Base-by-base conservation (phyloP, 1,139 yeast genomes). In the Blastobotrys illinoisensis region DNA sequence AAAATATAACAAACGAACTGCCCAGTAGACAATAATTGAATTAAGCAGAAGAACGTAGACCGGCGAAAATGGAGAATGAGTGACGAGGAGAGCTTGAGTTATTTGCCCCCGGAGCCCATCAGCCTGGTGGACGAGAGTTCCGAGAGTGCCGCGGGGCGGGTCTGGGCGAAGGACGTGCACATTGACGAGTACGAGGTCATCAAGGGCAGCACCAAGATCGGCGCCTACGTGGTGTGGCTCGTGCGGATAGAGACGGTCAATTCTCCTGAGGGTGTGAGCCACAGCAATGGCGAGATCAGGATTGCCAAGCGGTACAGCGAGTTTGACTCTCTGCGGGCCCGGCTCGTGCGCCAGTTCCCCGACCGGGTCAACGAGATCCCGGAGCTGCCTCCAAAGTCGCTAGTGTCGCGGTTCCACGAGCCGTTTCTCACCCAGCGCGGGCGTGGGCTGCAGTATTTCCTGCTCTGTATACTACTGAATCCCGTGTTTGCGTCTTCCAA, bases 371-470 rank as follows among this genome's bases (percentile, higher is more conserved):
- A 69, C 13, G 76, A 78, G 49, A 75, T 88, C 2, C 89, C 91
- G 1, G 70, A 64, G 21, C 69, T 88, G 36, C 96, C 96, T 0
- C 84, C 88, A 0, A 86, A 86, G 64, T 80, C 82, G 51, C 71
- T 78, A 46, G 59, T 81, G 43, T 77, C 78, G 51, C 72, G 83
- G 59, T 68, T 83, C 59, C 72, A 82, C 51, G 72, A 77, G 60
- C 67, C 74, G 6, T 88, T 90, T 77, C 67, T 88, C 43, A 86
- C 80, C 57, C 74, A 74, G 28, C 71, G 96, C 47, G 70, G 90
- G 11, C 76, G 78, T 53, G 89, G 93, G 0, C 71, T 88, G 19
- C 95, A 87, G 64, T 88, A 84, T 78, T 88, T 88, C 68, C 66
- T 86, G 63, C 80, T 82, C 58, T 82, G 84, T 60, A 81, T 86